Base-by-base conservation (phyloP, 768 basidiomycete species). In the Boletus eberwhitei region DNA sequence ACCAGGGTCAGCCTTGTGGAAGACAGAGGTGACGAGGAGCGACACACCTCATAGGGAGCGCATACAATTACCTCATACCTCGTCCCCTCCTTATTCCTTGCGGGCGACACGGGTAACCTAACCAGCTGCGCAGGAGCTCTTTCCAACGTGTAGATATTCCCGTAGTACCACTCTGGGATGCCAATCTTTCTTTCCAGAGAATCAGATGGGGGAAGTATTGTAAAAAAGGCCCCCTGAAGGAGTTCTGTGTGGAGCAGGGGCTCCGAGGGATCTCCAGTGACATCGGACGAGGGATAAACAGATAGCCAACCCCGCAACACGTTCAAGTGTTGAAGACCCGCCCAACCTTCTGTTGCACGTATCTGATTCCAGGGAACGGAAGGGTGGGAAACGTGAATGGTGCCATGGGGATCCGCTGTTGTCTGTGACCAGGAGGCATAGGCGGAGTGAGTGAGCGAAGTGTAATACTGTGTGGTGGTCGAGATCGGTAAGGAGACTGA, bases 341-440 rank as follows among this genome's bases (percentile, higher is more conserved):
- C 87, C 93, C 93, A 94, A 13, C 93, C 93, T 70, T 92, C 88
- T 2, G 86, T 85, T 24, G 79, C 75, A 13, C 91, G 84, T 50
- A 94, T 75, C 47, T 78, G 75, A 31, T 79, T 68, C 93, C 67
- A 82, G 81, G 86, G 79, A 54, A 88, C 77, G 42, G 78, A 55
- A 5, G 86, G 87, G 58, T 87, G 86, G 0, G 83, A 79, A n/a
- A 90, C 69, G n/a, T 72, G 64, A 17, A 93, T 67, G 46, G 73
- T 70, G 14, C 85, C 83, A 35, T 80, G 66, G 1, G 62, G 54
- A 48, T 71, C 71, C 26, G 79, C 70, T 5, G 60, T 64, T 7
- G 76, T 71, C 46, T 69, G 77, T 1, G 77, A 73, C 88, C 89
- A 91, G 3, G 71, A 73, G 4, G 85, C 84, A 56, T 81, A 80